phyloP scores from a whole-genome alignment of 495 filamentous ascomycete genomes.

The Penicillium goetzii region DNA sequence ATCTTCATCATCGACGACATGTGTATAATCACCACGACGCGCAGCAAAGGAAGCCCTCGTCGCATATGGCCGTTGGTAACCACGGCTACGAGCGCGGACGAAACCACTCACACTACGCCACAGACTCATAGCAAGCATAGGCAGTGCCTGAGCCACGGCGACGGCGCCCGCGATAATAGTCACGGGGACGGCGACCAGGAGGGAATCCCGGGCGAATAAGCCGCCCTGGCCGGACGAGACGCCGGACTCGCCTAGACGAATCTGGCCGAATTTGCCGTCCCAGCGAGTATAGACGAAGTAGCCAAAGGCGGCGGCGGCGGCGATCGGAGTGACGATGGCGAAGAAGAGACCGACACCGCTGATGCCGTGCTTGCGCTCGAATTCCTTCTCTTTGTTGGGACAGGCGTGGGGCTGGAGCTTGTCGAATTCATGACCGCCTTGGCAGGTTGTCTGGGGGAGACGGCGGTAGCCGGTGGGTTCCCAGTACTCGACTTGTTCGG shows the following conservation, averaged over 20 bases:
- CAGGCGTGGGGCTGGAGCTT: constrained; percentile 63
- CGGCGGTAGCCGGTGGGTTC: constrained; percentile 87
- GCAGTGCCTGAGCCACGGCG: constrained; percentile 73
- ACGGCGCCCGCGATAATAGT: constrained; percentile 75
- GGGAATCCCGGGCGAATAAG: constrained; percentile 64
- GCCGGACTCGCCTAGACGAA: constrained; percentile 73
- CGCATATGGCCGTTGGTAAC: constrained; percentile 70
- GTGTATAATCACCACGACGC: constrained; percentile 79
- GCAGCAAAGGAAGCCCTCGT: constrained; percentile 84
- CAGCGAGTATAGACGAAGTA: constrained; percentile 87
- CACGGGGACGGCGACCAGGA: constrained; percentile 78
- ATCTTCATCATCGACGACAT: constrained; percentile 90
- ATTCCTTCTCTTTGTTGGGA: constrained; percentile 77
- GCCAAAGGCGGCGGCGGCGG: constrained; percentile 67
- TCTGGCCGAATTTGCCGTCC: constrained; percentile 88
- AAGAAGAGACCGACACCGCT: constrained; percentile 83
- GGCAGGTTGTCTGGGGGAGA: constrained; percentile 84
- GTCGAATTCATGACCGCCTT: constrained; percentile 72
- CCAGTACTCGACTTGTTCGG: constrained; percentile 71
- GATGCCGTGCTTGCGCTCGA: constrained; percentile 68
- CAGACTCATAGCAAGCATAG: constrained; percentile 66
- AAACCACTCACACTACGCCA: constrained; percentile 64
- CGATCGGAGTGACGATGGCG: constrained; percentile 73
- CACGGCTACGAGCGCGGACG: constrained; percentile 36
- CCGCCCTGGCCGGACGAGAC: constrained; percentile 36